Percentiles rank a stretch among this genome's conserved stretches.
Evolutionary conservation across 805 yeast species (phyloP).

Genomic region (Tanozyma kutaoensis): DNA sequence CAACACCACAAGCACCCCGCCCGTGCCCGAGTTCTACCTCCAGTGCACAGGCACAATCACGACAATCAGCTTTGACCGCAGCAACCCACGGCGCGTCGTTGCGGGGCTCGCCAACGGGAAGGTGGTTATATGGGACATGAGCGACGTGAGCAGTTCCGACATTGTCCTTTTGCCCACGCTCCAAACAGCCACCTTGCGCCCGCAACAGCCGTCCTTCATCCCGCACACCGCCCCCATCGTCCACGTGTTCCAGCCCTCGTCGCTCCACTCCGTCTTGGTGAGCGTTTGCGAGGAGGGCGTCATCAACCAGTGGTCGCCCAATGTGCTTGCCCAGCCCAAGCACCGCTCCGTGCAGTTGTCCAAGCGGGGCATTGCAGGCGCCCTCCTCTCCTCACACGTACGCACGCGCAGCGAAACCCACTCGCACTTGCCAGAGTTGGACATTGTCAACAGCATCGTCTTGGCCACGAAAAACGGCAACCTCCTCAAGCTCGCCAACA

Average conservation of each 20-base stretch:
- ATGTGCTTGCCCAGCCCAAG: conserved; percentile 11
- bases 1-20: conserved; percentile 9
- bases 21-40: conserved; percentile 24
- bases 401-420: too few species aligned
- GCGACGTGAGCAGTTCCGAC: conserved; percentile 4
- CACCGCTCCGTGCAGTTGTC: too few species aligned
- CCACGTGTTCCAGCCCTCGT: conserved; percentile 7
- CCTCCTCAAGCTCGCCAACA: conserved; percentile 3
- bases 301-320: conserved; percentile 21
- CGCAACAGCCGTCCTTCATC: conserved; percentile 1
- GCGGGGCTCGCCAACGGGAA: conserved; percentile 40
- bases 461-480: conserved; percentile 3
- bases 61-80: conserved; percentile 24
- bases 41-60: conserved; percentile 26
- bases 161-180: conserved; percentile 10
- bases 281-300: conserved; percentile 13
- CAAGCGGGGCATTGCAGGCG: too few species aligned
- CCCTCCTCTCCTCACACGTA: too few species aligned
- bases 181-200: conserved; percentile 10
- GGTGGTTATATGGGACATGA: conserved; percentile 36
- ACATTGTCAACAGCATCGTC: too few species aligned
- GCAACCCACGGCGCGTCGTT: conserved; percentile 24
- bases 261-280: conserved; percentile 9
- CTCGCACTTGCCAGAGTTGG: too few species aligned
- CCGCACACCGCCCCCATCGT: conserved; percentile 12